Evolutionary conservation across 768 basidiomycete genomes (phyloP).

Genomic region (Boletus rex-veris): DNA sequence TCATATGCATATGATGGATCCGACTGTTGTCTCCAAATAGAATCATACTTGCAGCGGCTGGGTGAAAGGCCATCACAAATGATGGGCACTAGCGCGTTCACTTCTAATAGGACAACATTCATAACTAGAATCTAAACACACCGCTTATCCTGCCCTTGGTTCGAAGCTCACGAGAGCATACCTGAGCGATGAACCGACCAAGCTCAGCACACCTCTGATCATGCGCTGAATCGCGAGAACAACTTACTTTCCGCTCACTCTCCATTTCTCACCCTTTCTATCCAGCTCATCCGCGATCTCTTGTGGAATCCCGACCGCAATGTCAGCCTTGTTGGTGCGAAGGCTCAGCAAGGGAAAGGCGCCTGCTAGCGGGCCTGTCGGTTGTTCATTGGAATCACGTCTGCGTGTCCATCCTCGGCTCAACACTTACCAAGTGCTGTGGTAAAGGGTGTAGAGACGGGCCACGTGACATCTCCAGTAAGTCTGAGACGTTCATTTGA

Average conservation of each 20-base stretch:
- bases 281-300: slow-evolving; percentile 70
- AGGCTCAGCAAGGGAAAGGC: slow-evolving; percentile 80
- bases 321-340: slow-evolving; percentile 94
- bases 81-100: no score
- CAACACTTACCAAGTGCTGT: slow-evolving; percentile 58
- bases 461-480: slow-evolving; percentile 88
- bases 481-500: slow-evolving; percentile 47
- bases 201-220: background rate
- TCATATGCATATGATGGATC: no score
- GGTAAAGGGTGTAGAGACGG: slow-evolving; percentile 70
- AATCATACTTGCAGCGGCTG: no score
- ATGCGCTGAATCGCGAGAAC: background rate
- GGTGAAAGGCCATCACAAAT: no score
- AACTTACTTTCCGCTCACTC: slow-evolving; percentile 70
- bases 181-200: slow-evolving; percentile 6
- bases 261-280: slow-evolving; percentile 64
- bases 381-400: slow-evolving; percentile 3
- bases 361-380: slow-evolving; percentile 69
- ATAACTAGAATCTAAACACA: background rate
- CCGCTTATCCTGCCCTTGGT: slow-evolving; percentile 6
- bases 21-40: no score
- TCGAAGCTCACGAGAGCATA: slow-evolving; percentile 33
- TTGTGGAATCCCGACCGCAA: slow-evolving; percentile 73
- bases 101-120: no score
- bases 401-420: background rate